phyloP scores from a whole-genome alignment of 2,329 filamentous ascomycete genomes.

The Aspergillus sp. region DNA sequence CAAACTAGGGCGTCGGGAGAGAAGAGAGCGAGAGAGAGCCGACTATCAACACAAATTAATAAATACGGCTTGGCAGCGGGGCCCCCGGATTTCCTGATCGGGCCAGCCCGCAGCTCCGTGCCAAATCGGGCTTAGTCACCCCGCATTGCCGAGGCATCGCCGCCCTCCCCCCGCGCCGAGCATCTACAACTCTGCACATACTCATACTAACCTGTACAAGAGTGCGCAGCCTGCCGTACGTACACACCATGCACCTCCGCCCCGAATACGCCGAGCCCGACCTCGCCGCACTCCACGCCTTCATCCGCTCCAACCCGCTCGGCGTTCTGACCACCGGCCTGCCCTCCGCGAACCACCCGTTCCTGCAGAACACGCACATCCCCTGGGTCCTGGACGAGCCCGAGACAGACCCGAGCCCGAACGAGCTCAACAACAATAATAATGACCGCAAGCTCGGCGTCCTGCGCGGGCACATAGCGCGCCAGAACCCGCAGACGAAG shows the following conservation, averaged over 20 bases:
- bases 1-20: too few species aligned
- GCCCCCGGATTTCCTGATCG: too few species aligned
- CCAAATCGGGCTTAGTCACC: too few species aligned
- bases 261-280: slow-evolving; percentile 10
- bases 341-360: slow-evolving; percentile 7
- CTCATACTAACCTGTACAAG: too few species aligned
- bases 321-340: slow-evolving; percentile 12
- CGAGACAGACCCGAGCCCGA: background rate
- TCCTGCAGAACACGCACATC: slow-evolving; percentile 13
- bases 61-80: too few species aligned
- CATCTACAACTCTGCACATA: too few species aligned
- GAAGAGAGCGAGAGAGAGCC: too few species aligned
- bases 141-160: too few species aligned
- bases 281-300: slow-evolving; percentile 10
- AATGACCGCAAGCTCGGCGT: slow-evolving; percentile 1
- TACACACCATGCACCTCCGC: slow-evolving; percentile 8
- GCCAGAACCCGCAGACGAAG: slow-evolving; percentile 12
- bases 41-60: too few species aligned
- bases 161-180: too few species aligned
- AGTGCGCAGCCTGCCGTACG: background rate
- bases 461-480: slow-evolving; percentile 12
- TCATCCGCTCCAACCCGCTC: slow-evolving; percentile 12
- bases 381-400: slow-evolving; percentile 10
- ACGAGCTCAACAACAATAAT: too few species aligned
- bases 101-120: too few species aligned